Evolutionary conservation across 2,329 filamentous ascomycete genomes (phyloP).

Genomic region (Paraphoma chrysanthemicola): DNA sequence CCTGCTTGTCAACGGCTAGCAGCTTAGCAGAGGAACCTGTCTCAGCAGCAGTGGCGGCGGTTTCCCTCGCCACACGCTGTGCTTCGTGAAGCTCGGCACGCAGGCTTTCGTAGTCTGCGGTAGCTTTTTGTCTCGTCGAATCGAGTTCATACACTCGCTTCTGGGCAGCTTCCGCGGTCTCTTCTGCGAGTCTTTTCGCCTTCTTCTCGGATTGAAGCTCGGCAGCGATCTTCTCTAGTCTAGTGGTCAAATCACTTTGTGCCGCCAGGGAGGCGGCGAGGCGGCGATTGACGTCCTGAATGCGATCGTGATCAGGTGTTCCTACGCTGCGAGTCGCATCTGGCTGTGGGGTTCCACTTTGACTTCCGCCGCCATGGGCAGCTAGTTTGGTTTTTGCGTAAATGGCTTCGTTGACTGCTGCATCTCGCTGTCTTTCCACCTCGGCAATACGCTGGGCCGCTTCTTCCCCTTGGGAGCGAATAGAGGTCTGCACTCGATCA

Average conservation of each 20-base stretch:
- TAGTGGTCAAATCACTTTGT: slow-evolving; percentile 82
- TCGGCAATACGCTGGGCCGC: slow-evolving; percentile 92
- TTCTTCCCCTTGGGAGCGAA: slow-evolving; percentile 84
- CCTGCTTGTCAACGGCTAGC: slow-evolving; percentile 84
- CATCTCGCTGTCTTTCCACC: slow-evolving; percentile 91
- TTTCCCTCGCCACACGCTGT: slow-evolving; percentile 80
- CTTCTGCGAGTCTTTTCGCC: slow-evolving; percentile 84
- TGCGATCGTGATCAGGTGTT: slow-evolving; percentile 68
- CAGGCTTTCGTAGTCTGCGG: slow-evolving; percentile 83
- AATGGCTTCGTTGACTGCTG: slow-evolving; percentile 91
- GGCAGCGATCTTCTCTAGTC: slow-evolving; percentile 70
- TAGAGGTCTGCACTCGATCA: slow-evolving; percentile 84
- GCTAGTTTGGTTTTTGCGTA: slow-evolving; percentile 94
- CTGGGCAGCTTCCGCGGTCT: slow-evolving; percentile 82
- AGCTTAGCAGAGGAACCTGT: slow-evolving; percentile 76
- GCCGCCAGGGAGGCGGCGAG: slow-evolving; percentile 80
- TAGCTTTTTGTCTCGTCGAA: slow-evolving; percentile 79
- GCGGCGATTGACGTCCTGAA: slow-evolving; percentile 78
- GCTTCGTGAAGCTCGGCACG: slow-evolving; percentile 83
- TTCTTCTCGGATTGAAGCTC: slow-evolving; percentile 84
- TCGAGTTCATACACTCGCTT: slow-evolving; percentile 85
- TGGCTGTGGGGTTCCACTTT: slow-evolving; percentile 62
- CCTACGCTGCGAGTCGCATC: slow-evolving; percentile 66
- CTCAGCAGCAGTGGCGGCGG: slow-evolving; percentile 78
- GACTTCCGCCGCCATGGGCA: slow-evolving; percentile 74